Evolutionary conservation across 164 flowering plant genomes (phyloP).

Genomic region (Tinospora cordifolia): DNA sequence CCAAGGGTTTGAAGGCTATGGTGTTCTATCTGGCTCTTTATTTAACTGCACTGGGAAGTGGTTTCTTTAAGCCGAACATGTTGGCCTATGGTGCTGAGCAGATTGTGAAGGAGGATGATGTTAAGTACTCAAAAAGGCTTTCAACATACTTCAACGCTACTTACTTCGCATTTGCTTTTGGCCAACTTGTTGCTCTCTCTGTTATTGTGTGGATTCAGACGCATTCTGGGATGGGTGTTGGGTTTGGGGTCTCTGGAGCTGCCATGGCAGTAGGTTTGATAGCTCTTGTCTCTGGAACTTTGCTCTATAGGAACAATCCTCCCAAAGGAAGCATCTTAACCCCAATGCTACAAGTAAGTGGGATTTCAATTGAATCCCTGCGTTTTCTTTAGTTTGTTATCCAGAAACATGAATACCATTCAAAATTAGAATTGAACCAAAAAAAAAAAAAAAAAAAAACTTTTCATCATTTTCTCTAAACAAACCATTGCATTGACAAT

Average conservation of each 20-base stretch:
- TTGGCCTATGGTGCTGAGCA: slow-evolving; percentile 94
- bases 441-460: too few species aligned
- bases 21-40: slow-evolving; percentile 57
- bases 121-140: slow-evolving; percentile 56
- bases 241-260: slow-evolving; percentile 84
- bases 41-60: slow-evolving; percentile 87
- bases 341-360: slow-evolving; percentile 70
- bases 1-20: slow-evolving; percentile 44
- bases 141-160: slow-evolving; percentile 89
- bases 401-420: too few species aligned
- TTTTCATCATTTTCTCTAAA: too few species aligned
- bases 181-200: slow-evolving; percentile 83
- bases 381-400: too few species aligned
- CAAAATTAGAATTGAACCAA: too few species aligned
- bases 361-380: too few species aligned
- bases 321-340: slow-evolving; percentile 86
- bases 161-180: slow-evolving; percentile 86
- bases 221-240: slow-evolving; percentile 90
- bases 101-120: slow-evolving; percentile 35
- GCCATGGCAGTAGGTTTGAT: slow-evolving; percentile 83
- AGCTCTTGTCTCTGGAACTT: slow-evolving; percentile 57
- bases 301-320: slow-evolving; percentile 61
- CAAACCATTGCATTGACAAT: too few species aligned
- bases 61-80: slow-evolving; percentile 93
- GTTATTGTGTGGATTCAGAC: slow-evolving; percentile 87